Evolutionary conservation across 805 yeast species (phyloP).

Genomic region (Teunomyces funiuensis): DNA sequence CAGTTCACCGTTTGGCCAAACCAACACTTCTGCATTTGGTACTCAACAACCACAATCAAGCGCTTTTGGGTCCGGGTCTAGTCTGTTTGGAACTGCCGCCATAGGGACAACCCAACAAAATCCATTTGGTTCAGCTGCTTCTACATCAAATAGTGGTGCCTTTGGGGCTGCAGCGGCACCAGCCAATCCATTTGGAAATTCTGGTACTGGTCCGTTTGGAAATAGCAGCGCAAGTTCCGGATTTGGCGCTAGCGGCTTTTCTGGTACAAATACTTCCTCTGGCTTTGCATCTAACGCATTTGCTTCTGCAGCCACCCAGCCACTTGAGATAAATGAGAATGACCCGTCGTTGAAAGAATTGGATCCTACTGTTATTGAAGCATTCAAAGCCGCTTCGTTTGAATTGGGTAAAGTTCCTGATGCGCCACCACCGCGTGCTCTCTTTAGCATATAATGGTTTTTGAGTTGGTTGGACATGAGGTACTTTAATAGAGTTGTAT

Average conservation of each 20-base stretch:
- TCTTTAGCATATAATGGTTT: slow-evolving; percentile 14
- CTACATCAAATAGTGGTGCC: slow-evolving; percentile 4
- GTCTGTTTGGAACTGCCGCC: neutral
- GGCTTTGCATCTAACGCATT: slow-evolving; percentile 10
- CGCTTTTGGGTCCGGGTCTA: neutral
- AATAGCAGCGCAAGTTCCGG: neutral
- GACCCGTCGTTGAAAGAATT: slow-evolving; percentile 31
- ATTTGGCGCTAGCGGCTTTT: slow-evolving; percentile 8
- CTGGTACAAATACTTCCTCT: slow-evolving; percentile 2
- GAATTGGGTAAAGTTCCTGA: slow-evolving; percentile 70
- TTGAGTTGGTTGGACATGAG: neutral
- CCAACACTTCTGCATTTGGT: neutral
- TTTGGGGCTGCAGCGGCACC: neutral
- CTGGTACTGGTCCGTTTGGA: slow-evolving; percentile 14
- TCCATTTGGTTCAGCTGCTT: slow-evolving; percentile 8
- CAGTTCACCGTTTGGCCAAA: slow-evolving; percentile 1
- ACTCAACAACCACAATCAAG: neutral
- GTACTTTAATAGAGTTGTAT: neutral
- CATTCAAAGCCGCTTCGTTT: slow-evolving; percentile 51
- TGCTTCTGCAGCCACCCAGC: slow-evolving; percentile 10
- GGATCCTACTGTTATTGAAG: slow-evolving; percentile 41
- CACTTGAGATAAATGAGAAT: neutral
- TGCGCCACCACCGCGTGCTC: slow-evolving; percentile 61
- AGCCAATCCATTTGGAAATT: slow-evolving; percentile 15
- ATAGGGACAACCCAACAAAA: neutral